Base-by-base conservation (phyloP, 2,329 filamentous ascomycete genomes). In the Alternaria panax region DNA sequence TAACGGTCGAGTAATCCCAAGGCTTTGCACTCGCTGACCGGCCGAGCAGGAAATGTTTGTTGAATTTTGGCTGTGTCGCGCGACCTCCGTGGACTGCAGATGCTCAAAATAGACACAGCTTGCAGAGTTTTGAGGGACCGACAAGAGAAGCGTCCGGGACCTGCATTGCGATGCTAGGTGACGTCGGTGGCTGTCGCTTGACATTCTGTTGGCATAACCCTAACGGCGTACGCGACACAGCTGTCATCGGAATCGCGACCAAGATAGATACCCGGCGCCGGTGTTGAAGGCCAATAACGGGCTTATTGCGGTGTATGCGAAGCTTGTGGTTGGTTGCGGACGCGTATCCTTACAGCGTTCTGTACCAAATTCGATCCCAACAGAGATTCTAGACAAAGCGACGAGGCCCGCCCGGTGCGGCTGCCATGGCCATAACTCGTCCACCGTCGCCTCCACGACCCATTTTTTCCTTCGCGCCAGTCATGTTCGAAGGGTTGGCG, bases 381-480 rank as follows among this genome's bases (percentile, higher is more conserved):
- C 67, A 65, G 38, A 51, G 18, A 48, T 43, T 59, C 56, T 58
- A 57, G 57, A 54, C 38, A 43, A 36, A 30, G 45, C 45, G 32
- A 51, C 24, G 5, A 52, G 63, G 43, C 56, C 65, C 67, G 64
- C 65, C 57, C 57, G 36, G 12, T 53, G 27, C 36, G 45, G 34
- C 42, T 51, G 46, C 52, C 52, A 56, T 64, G 65, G 56, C 63
- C 47, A 50, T 18, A 40, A 54, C 42, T 42, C 27, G 42, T 42
- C 51, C 56, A 38, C 51, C 43, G 43, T 36, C 36, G 38, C 51
- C 55, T 58, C 51, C 52, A 28, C 51, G 66, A 52, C 69, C 67
- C 67, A 62, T 54, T 67, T 65, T 65, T 69, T 54, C 38, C 38
- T 34, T 34, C 60, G 53, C 57, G 54, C 59, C 57, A 62, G 42